phyloP scores from a whole-genome alignment of 345 rosid genomes.

The Populus pruinosa region DNA sequence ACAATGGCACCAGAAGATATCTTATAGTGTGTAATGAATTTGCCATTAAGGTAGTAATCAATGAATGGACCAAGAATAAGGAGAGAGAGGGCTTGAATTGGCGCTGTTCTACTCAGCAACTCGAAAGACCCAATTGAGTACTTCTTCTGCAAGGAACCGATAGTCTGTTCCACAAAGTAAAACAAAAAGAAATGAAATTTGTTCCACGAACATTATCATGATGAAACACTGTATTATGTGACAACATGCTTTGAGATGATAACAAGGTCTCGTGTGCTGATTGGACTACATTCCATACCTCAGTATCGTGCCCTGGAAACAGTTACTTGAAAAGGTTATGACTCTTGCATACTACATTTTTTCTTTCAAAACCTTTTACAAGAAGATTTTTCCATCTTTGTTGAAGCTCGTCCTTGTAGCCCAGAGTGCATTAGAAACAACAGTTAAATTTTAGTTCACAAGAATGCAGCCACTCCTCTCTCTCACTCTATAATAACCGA shows the following conservation, averaged over 20 bases:
- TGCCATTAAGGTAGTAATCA: slow-evolving; percentile 71
- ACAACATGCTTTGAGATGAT: not conserved
- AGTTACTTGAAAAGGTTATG: not conserved
- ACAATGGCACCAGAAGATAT: slow-evolving; percentile 72
- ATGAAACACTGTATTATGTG: not conserved
- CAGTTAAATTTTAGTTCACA: not conserved
- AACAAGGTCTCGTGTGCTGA: not conserved
- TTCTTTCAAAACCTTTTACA: not conserved
- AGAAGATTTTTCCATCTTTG: not conserved
- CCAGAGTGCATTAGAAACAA: not conserved
- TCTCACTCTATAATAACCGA: not conserved
- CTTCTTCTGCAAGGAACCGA: slow-evolving; percentile 89
- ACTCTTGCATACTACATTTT: not conserved
- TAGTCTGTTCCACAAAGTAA: slow-evolving; percentile 50
- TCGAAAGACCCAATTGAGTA: slow-evolving; percentile 93
- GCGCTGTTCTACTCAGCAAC: slow-evolving; percentile 87
- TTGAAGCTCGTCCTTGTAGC: not conserved
- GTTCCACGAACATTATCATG: slow-evolving; percentile 2
- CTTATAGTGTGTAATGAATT: slow-evolving; percentile 58
- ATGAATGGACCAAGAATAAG: slow-evolving; percentile 78
- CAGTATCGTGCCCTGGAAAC: not conserved
- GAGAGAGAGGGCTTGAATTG: slow-evolving; percentile 96
- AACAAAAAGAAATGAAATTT: not conserved
- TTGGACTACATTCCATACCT: not conserved
- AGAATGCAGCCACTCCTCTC: not conserved